Evolutionary conservation across 208 protist genomes (phyloP).

Genomic region (Borovskyia barvae): DNA sequence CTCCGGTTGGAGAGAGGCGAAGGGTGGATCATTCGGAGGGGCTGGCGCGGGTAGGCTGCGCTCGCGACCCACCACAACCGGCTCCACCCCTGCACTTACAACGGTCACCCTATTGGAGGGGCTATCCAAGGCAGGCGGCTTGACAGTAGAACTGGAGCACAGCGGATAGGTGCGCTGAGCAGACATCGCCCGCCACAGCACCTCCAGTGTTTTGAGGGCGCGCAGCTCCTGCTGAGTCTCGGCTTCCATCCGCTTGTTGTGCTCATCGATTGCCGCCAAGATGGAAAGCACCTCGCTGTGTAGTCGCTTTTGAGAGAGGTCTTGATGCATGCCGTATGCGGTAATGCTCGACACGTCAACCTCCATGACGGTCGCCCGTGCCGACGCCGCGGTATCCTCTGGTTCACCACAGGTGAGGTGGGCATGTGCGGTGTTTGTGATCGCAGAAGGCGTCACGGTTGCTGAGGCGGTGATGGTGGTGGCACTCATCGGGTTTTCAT

Average conservation of each 20-base stretch:
- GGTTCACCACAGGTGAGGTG: no score
- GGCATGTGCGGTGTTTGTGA: no score
- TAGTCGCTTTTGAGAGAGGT: slow-evolving; percentile 49
- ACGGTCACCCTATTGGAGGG: no score
- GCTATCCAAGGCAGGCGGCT: no score
- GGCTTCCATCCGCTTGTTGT: slow-evolving; percentile 37
- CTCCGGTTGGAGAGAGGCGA: slow-evolving; percentile 1
- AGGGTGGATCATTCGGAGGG: no score
- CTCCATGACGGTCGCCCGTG: slow-evolving; percentile 36
- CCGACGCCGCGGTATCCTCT: neutral
- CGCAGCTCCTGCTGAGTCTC: slow-evolving; percentile 41
- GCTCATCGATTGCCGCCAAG: slow-evolving; percentile 29
- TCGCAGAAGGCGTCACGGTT: no score
- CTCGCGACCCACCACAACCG: no score
- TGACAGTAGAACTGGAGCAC: no score
- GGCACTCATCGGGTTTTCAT: no score
- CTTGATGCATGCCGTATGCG: slow-evolving; percentile 59
- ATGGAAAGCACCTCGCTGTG: slow-evolving; percentile 40
- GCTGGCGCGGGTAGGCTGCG: no score
- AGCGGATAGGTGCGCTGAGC: slow-evolving; percentile 7
- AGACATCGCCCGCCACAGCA: slow-evolving; percentile 26
- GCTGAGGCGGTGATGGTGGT: no score
- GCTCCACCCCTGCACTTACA: neutral
- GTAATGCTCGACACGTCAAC: slow-evolving; percentile 49
- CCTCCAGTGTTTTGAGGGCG: slow-evolving; percentile 20